Base-by-base conservation (phyloP, 192 early-diverging fungal species). In the Gorgonomyces haynaldii region DNA sequence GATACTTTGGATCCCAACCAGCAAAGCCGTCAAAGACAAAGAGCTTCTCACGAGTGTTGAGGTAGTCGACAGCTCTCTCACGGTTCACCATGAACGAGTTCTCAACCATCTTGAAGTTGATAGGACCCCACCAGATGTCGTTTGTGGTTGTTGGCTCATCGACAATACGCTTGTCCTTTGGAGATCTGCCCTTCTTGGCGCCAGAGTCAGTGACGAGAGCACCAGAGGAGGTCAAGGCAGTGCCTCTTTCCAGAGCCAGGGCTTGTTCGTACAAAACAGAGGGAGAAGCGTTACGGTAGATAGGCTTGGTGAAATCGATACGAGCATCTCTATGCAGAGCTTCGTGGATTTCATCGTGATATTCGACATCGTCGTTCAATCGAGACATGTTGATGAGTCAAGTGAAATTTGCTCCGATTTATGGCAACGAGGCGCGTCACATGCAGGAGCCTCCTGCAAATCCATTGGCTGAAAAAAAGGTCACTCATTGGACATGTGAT, bases 61-160 rank as follows among this genome's bases (percentile, higher is more conserved):
- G 73, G 76, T 95, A 97, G 76, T 91, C 89, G 55, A 85, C 73
- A 38, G 91, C 91, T 51, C 86, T 82, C 72, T 97, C 86, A 56
- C 89, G 86, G 80, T 97, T 97, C 63, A 85, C 85, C 54, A 86
- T 76, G 69, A 97, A 97, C 7, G 67, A 60, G 52, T 70, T 67
- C 37, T 72, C 65, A 31, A 44, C 49, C 56, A 97, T 85, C 62
- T 84, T 85, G 62, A 84, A 86, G 81, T 97, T 97, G 42, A 97
- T 88, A 13, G 94, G 89, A 23, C 94, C 94, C 91, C 94, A 97
- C 93, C 94, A 97, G 62, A 97, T 78, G 56, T 95, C 83, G 57
- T 87, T 67, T 15, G 67, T 66, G n/a, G 89, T 85, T 19, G 75
- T 62, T 5, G 75, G 61, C 63, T 97, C 94, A 48, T 93, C 89